Evolutionary conservation across 441 rosid genomes (phyloP).

Genomic region (Erodium trifolium): DNA sequence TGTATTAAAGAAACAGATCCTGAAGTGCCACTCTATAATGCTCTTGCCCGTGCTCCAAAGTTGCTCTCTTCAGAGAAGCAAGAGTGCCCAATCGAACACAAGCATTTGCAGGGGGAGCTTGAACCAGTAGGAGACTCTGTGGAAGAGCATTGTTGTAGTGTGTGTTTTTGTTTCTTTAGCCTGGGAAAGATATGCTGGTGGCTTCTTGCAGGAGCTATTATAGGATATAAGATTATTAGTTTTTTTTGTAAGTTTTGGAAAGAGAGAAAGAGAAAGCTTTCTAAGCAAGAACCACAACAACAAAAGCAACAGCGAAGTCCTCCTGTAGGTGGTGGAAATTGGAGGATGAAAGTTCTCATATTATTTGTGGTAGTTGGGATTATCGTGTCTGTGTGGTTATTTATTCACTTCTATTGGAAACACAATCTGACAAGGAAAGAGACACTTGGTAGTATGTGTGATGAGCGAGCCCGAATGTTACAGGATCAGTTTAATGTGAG

Average conservation of each 20-base stretch:
- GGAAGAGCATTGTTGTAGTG: slow-evolving; percentile 26
- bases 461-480: slow-evolving; percentile 89
- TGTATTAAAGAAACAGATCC: slow-evolving; percentile 32
- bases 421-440: slow-evolving; percentile 43
- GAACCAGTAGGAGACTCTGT: slow-evolving; percentile 19
- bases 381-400: slow-evolving; percentile 53
- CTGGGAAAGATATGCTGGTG: slow-evolving; percentile 45
- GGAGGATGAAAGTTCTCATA: slow-evolving; percentile 63
- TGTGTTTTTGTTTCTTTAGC: slow-evolving; percentile 20
- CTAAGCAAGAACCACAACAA: slow-evolving; percentile 31
- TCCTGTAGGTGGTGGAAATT: slow-evolving; percentile 53
- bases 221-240: slow-evolving; percentile 34
- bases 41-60: slow-evolving; percentile 38
- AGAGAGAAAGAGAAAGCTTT: slow-evolving; percentile 25
- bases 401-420: slow-evolving; percentile 39
- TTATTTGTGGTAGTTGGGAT: slow-evolving; percentile 47
- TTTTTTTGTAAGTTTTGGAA: slow-evolving; percentile 27
- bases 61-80: slow-evolving; percentile 29
- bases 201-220: slow-evolving; percentile 34
- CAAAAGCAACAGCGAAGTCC: slow-evolving; percentile 40
- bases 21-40: slow-evolving; percentile 22
- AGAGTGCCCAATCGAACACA: slow-evolving; percentile 39
- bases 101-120: slow-evolving; percentile 19
- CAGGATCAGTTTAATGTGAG: slow-evolving; percentile 99
- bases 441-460: slow-evolving; percentile 85